Base-by-base conservation (phyloP, 306 rosid genomes). In the Lagenaria siceraria region DNA sequence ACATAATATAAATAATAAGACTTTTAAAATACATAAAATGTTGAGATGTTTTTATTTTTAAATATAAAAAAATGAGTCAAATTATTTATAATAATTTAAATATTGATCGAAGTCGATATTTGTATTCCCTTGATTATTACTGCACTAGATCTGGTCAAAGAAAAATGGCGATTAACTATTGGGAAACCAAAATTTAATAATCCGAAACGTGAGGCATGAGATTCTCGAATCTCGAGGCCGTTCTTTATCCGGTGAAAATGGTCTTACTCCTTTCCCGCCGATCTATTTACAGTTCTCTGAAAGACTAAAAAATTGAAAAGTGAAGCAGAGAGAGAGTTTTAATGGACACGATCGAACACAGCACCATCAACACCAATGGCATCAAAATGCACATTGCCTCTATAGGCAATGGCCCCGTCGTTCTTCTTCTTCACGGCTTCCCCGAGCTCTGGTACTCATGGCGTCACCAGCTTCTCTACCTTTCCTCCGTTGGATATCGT, bases 311-410 rank as follows among this genome's bases (percentile, higher is more conserved):
- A 22, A 21, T 3, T 21, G 14, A 21, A 21, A 21, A 3, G 5
- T 21, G 61, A 55, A 56, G 0, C 62, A 21, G 62, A 21, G 7
- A 56, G 0, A 22, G 31, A 56, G 7, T 13, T 56, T 4, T 31
- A 31, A 91, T 89, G 93, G 96, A 91, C 74, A 85, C 78, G 35
- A 86, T 91, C 35, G 89, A 89, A 75, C 93, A 89, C 85, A 78
- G 71, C 6, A 86, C 31, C 29, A 88, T 91, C 22, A 48, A 4
- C 38, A 87, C 96, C 1, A 89, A 91, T 25, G 93, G 96, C 35
- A 89, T 91, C 24, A 85, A 80, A 11, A 89, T 91, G 87, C 96
- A 91, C 83, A 73, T 91, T 11, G 93, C 93, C 17, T 82, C 93
- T 10, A 84, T 89, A 4, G 96, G 93, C 19, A 79, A 88, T 0